These are phyloP conservation scores for Xylariaceae sp. DNA, from an alignment of 2,329 filamentous ascomycete genomes.

Conservation along the genomic window DNA sequence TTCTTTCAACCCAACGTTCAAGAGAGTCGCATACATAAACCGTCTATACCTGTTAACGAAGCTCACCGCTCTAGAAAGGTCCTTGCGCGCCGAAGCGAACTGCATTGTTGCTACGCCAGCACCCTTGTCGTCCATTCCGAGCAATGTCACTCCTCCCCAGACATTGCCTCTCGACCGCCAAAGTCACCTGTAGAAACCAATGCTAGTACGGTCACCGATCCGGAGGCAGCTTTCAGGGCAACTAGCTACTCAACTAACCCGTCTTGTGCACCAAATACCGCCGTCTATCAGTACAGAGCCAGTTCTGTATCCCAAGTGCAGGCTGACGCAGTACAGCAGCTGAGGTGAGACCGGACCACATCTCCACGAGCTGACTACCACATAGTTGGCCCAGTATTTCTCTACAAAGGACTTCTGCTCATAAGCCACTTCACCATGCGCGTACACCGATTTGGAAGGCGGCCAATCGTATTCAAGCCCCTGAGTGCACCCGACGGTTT, in stretches of 20 bases:
- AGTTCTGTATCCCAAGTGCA: constrained; percentile 12
- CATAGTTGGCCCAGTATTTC: neutral
- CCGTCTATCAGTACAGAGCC: constrained; percentile 1
- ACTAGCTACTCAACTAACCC: no score
- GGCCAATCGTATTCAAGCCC: neutral
- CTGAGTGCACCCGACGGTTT: neutral
- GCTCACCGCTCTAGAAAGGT: constrained; percentile 13
- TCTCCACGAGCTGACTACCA: constrained; percentile 1
- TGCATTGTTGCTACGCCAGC: constrained; percentile 11
- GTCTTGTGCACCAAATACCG: no score
- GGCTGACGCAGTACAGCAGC: constrained; percentile 13
- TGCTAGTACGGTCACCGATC: no score
- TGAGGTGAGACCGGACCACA: constrained; percentile 12
- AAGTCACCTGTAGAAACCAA: no score
- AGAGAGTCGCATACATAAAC: neutral
- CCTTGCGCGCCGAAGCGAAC: constrained; percentile 6
- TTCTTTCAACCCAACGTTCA: neutral
- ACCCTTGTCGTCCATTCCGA: constrained; percentile 11
- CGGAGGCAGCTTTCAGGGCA: no score
- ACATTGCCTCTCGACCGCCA: no score
- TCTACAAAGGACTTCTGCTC: neutral
- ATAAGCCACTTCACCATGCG: neutral
- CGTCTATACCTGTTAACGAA: constrained; percentile 1
- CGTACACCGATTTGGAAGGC: constrained; percentile 1
- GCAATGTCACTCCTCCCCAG: constrained; percentile 9